A percentile compares a stretch with the other conserved stretches of the same genome.
Evolutionary conservation across 2,329 filamentous ascomycete genomes (phyloP).

Genomic region (Coniochaeta sp.): DNA sequence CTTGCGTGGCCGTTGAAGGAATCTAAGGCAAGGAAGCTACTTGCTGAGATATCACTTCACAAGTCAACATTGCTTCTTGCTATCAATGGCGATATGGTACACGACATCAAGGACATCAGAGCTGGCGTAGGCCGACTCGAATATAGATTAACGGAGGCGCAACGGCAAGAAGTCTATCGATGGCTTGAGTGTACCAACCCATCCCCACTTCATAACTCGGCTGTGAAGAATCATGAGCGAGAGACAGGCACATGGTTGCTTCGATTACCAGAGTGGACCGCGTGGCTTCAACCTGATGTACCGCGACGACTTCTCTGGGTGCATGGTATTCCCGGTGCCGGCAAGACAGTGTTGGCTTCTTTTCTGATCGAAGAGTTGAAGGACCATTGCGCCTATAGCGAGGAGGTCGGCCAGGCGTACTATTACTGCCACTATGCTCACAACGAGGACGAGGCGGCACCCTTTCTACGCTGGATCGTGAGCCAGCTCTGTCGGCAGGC

Average conservation of each 20-base stretch:
- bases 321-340: constrained; percentile 15
- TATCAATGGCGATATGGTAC: not conserved
- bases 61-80: not conserved
- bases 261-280: not conserved
- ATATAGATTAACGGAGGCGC: not conserved
- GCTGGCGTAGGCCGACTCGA: not conserved
- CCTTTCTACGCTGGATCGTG: constrained; percentile 12
- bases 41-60: not conserved
- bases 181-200: not conserved
- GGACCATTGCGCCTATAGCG: constrained; percentile 6
- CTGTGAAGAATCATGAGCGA: not conserved
- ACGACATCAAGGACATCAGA: not conserved
- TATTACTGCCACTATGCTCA: constrained; percentile 14
- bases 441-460: constrained; percentile 10
- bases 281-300: not conserved
- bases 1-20: constrained; percentile 1
- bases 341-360: constrained; percentile 21
- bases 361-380: constrained; percentile 16
- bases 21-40: not conserved
- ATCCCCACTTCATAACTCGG: not conserved
- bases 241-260: not conserved
- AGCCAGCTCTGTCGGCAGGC: constrained; percentile 7
- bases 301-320: constrained; percentile 9
- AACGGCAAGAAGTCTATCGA: not conserved
- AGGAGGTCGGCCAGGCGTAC: constrained; percentile 6